Conservation (phyloP, 805 yeast genomes). For the Teunomyces aglyptinius region DNA sequence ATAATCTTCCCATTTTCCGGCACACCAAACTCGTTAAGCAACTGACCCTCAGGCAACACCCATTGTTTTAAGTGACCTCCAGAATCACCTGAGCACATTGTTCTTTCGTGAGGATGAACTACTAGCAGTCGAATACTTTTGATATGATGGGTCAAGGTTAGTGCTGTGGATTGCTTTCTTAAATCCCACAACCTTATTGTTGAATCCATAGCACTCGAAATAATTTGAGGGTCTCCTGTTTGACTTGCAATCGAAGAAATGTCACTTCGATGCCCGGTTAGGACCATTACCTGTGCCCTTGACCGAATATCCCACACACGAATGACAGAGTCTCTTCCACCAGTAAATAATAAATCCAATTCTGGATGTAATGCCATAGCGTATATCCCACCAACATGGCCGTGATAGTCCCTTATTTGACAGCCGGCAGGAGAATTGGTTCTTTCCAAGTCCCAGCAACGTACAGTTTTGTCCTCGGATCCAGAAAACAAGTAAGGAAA, state of each 20-base stretch:
- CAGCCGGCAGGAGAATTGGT: constrained; percentile 56
- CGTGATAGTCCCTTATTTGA: constrained; percentile 81
- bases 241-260: constrained; percentile 68
- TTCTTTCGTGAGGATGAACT: constrained; percentile 64
- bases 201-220: constrained; percentile 80
- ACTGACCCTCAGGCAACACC: constrained; percentile 74
- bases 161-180: constrained; percentile 68
- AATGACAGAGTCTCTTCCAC: constrained; percentile 83
- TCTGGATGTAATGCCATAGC: constrained; percentile 85
- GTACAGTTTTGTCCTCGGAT: constrained; percentile 88
- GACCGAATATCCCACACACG: constrained; percentile 94
- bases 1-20: constrained; percentile 49
- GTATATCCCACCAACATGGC: constrained; percentile 89
- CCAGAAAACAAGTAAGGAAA: constrained; percentile 90
- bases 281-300: constrained; percentile 65
- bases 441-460: constrained; percentile 95
- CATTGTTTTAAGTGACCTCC: constrained; percentile 77
- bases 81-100: constrained; percentile 78
- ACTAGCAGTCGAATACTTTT: constrained; percentile 76
- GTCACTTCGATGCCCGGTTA: constrained; percentile 79
- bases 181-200: constrained; percentile 91
- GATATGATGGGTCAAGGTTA: constrained; percentile 80
- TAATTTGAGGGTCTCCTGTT: constrained; percentile 78
- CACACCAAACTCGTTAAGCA: constrained; percentile 56
- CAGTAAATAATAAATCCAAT: constrained; percentile 77